Evolutionary conservation across 2,329 filamentous ascomycete species (phyloP).

Genomic region (Furcasterigmium sp.): DNA sequence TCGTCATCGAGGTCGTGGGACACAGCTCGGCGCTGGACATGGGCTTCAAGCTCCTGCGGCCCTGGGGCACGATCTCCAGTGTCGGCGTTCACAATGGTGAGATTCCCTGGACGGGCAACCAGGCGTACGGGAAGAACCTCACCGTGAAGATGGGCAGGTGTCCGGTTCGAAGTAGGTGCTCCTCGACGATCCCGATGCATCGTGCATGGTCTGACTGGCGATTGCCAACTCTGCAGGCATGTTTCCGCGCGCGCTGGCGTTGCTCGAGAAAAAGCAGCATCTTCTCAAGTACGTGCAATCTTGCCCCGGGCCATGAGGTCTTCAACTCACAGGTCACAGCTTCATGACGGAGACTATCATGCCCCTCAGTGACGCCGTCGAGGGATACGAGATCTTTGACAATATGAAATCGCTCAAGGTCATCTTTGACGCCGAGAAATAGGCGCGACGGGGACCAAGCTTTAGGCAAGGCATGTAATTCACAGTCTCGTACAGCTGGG

Average conservation of each 20-base stretch:
- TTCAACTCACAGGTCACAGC: too few species aligned
- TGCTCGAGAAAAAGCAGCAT: constrained; percentile 63
- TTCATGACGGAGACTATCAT: constrained; percentile 76
- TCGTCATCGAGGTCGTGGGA: constrained; percentile 62
- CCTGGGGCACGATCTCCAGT: constrained; percentile 69
- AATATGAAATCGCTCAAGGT: constrained; percentile 71
- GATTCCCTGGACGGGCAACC: not conserved
- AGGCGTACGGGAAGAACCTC: constrained; percentile 67
- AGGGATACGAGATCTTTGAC: constrained; percentile 68
- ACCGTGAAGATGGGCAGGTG: constrained; percentile 72
- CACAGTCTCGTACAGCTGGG: too few species aligned
- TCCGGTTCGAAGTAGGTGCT: constrained; percentile 51
- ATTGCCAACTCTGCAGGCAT: constrained; percentile 34
- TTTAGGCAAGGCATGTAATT: constrained; percentile 10
- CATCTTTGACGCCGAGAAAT: constrained; percentile 42
- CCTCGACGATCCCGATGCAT: not conserved
- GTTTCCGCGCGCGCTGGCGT: constrained; percentile 58
- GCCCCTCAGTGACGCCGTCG: constrained; percentile 60
- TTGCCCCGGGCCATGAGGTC: too few species aligned
- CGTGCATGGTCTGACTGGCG: not conserved
- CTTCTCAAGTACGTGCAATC: constrained; percentile 54
- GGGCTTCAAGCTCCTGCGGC: constrained; percentile 65
- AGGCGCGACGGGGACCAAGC: constrained; percentile 5
- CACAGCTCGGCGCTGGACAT: constrained; percentile 63
- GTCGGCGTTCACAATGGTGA: constrained; percentile 73